Evolutionary conservation across 208 protist genomes (phyloP).

Genomic region (Porcisia hertigi): DNA sequence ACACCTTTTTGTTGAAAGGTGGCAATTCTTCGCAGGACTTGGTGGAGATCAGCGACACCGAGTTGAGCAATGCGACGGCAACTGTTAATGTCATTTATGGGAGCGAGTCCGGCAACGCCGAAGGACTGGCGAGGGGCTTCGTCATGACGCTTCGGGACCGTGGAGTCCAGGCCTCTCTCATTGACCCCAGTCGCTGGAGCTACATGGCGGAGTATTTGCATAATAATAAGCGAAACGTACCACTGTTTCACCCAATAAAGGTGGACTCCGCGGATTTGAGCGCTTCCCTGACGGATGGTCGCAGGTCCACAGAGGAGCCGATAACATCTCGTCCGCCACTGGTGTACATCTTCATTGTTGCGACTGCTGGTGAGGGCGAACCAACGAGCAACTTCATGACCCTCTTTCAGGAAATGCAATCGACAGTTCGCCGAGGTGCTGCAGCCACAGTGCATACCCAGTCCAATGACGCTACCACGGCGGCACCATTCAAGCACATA

Average conservation of each 20-base stretch:
- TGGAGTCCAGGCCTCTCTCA: conserved; percentile 45
- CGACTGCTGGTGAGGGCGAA: conserved; percentile 76
- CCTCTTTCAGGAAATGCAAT: conserved; percentile 55
- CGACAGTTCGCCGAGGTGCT: conserved; percentile 14
- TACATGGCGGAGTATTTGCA: conserved; percentile 46
- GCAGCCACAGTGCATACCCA: not conserved
- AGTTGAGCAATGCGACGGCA: not conserved
- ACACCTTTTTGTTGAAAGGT: conserved; percentile 7
- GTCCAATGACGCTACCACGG: not conserved
- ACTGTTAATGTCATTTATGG: conserved; percentile 69
- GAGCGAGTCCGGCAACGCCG: conserved; percentile 70
- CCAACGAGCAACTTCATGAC: conserved; percentile 61
- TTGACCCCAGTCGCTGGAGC: conserved; percentile 62
- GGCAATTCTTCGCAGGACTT: conserved; percentile 10
- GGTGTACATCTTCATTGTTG: conserved; percentile 65
- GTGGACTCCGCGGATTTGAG: not conserved
- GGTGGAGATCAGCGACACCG: not conserved
- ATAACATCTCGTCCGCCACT: not conserved
- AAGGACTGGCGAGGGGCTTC: conserved; percentile 61
- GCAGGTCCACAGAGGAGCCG: not conserved
- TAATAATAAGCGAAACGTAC: conserved; percentile 20
- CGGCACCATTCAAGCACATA: conserved; percentile 51
- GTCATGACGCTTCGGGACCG: conserved; percentile 54
- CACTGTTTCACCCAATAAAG: conserved; percentile 23
- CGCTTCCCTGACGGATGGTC: not conserved